Evolutionary conservation across 352 stramenopile genomes (phyloP).

Genomic region (Pythium monospermum): DNA sequence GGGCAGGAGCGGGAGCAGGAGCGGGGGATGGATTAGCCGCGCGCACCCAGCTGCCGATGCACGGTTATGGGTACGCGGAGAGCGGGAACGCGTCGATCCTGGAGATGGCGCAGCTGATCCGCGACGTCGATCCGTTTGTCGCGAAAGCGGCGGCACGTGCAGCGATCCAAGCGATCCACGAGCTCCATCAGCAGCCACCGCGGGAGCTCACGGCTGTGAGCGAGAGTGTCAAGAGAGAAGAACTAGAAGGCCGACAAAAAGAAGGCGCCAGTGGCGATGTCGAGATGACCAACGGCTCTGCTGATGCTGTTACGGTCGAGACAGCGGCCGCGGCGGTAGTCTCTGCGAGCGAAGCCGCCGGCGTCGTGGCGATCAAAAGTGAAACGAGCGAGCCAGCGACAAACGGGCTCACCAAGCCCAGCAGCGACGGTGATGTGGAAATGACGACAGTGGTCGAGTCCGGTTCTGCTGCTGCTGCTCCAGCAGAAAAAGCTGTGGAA

Average conservation of each 20-base stretch:
- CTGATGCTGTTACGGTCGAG: conserved; percentile 21
- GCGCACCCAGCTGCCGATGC: conserved; percentile 15
- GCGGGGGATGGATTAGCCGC: not conserved
- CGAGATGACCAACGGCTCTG: conserved; percentile 12
- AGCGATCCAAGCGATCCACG: conserved; percentile 52
- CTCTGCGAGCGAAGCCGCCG: conserved; percentile 31
- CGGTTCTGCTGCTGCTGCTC: not conserved
- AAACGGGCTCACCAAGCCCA: conserved; percentile 15
- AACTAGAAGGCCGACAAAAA: not conserved
- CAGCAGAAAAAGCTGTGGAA: not conserved
- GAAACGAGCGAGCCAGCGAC: conserved; percentile 7
- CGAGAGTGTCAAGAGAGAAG: not conserved
- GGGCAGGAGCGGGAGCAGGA: no score
- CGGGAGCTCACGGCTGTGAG: not conserved
- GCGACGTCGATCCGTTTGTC: conserved; percentile 61
- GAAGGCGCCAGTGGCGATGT: conserved; percentile 10
- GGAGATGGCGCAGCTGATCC: conserved; percentile 46
- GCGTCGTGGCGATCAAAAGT: conserved; percentile 26
- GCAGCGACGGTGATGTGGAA: conserved; percentile 41
- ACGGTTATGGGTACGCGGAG: conserved; percentile 44
- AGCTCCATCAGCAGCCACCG: conserved; percentile 50
- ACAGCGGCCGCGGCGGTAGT: conserved; percentile 34
- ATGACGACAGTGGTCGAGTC: conserved; percentile 19
- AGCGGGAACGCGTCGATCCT: conserved; percentile 49
- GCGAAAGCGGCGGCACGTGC: conserved; percentile 65